Conservation (phyloP, 2,329 filamentous ascomycete species). For the Aspergillus latus region DNA sequence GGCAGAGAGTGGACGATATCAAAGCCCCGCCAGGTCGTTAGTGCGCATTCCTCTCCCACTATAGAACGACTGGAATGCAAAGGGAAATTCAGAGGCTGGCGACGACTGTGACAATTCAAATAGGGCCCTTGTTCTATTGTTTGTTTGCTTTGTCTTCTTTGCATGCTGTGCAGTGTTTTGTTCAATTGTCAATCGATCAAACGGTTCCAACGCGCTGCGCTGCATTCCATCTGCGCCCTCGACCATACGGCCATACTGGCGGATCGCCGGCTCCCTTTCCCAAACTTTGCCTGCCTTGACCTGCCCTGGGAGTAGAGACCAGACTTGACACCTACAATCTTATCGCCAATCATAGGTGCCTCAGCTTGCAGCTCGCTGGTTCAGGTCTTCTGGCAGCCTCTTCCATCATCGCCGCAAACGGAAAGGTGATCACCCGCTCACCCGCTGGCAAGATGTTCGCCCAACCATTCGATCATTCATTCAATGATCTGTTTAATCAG, state of each 20-base stretch:
- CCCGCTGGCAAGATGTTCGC: conserved; percentile 46
- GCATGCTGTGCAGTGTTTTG: conserved; percentile 43
- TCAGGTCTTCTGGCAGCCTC: conserved; percentile 22
- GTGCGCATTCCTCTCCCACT: conserved; percentile 36
- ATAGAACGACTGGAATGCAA: conserved; percentile 37
- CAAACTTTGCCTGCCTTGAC: conserved; percentile 16
- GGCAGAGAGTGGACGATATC: conserved; percentile 22
- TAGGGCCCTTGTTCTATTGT: conserved; percentile 40
- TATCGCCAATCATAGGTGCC: conserved; percentile 34
- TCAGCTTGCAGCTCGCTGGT: conserved; percentile 18
- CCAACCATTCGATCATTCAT: conserved; percentile 52
- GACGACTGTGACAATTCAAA: conserved; percentile 36
- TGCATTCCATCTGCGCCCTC: conserved; percentile 24
- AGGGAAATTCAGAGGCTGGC: conserved; percentile 39
- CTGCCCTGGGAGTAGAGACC: conserved; percentile 11
- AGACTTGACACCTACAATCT: conserved; percentile 18
- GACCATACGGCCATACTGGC: conserved; percentile 10
- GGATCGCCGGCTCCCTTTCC: conserved; percentile 24
- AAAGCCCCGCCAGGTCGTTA: conserved; percentile 24
- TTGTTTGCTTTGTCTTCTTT: conserved; percentile 47
- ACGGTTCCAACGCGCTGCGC: conserved; percentile 25
- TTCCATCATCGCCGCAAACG: conserved; percentile 36
- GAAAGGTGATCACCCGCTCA: conserved; percentile 48
- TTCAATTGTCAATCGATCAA: conserved; percentile 40
- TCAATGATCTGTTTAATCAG: conserved; percentile 63